Percentiles rank a stretch among this genome's conserved stretches.
These are phyloP conservation scores for Pichia kluyveri DNA, from an alignment of 805 yeast genomes.

Conservation along the genomic window DNA sequence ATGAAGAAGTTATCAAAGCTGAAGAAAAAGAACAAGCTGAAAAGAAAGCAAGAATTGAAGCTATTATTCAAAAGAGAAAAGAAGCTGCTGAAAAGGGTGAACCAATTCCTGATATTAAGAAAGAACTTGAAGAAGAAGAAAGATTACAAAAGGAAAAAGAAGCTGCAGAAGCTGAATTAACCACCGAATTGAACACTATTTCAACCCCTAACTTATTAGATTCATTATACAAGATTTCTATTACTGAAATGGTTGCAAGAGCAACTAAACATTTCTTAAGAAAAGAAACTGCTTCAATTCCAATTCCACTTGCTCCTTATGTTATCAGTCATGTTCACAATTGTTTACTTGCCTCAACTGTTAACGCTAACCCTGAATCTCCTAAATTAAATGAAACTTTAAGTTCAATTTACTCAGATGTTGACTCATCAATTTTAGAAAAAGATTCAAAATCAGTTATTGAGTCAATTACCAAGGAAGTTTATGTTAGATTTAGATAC, in stretches of 20 bases:
- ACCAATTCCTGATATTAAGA: slow-evolving; percentile 15
- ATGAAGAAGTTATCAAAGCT: slow-evolving; percentile 19
- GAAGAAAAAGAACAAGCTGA: slow-evolving; percentile 21
- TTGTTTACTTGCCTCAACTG: slow-evolving; percentile 47
- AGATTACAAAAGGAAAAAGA: slow-evolving; percentile 25
- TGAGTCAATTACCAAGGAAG: slow-evolving; percentile 41
- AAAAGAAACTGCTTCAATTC: slow-evolving; percentile 33
- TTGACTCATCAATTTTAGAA: slow-evolving; percentile 34
- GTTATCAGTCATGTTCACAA: slow-evolving; percentile 67
- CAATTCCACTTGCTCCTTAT: slow-evolving; percentile 46
- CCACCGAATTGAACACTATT: slow-evolving; percentile 32
- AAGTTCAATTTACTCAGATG: slow-evolving; percentile 32
- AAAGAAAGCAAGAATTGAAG: slow-evolving; percentile 25
- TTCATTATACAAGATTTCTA: slow-evolving; percentile 39
- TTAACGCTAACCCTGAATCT: slow-evolving; percentile 30
- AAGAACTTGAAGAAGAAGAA: slow-evolving; percentile 24
- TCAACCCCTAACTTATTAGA: slow-evolving; percentile 35
- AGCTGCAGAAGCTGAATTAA: slow-evolving; percentile 23
- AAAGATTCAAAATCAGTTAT: slow-evolving; percentile 36
- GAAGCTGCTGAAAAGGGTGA: slow-evolving; percentile 14
- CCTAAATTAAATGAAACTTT: slow-evolving; percentile 37
- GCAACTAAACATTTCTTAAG: slow-evolving; percentile 69
- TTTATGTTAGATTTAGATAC: slow-evolving; percentile 54
- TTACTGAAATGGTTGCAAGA: slow-evolving; percentile 73
- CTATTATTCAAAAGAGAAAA: slow-evolving; percentile 13